Evolutionary conservation across 768 basidiomycete genomes (phyloP).

Genomic region (Lepiota venenata): DNA sequence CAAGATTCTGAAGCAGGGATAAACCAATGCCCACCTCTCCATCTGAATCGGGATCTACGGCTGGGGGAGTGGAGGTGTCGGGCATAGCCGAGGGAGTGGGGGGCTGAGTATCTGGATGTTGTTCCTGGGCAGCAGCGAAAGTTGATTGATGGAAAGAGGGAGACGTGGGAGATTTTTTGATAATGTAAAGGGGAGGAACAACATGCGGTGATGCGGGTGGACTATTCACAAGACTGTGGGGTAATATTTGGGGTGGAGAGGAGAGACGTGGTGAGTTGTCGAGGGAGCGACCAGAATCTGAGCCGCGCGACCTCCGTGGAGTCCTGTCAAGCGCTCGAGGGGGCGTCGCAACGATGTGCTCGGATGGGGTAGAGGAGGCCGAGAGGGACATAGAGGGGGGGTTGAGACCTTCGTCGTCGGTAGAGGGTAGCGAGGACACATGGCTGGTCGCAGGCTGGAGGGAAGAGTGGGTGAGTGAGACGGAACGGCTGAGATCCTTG

Average conservation of each 20-base stretch:
- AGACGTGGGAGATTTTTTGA: constrained; percentile 22
- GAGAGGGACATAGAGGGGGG: constrained; percentile 8
- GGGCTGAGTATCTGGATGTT: constrained; percentile 5
- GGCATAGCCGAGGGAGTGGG: constrained; percentile 13
- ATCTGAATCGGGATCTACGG: constrained; percentile 42
- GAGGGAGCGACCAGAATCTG: neutral
- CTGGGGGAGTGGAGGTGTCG: constrained; percentile 19
- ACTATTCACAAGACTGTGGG: neutral
- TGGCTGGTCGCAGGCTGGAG: neutral
- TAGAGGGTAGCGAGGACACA: neutral
- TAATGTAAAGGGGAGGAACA: constrained; percentile 23
- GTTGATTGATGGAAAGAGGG: neutral
- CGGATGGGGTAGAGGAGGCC: constrained; percentile 5
- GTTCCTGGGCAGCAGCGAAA: constrained; percentile 10
- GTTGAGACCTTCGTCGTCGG: neutral
- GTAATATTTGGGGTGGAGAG: neutral
- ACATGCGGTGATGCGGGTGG: neutral
- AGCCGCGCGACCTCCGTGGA: neutral
- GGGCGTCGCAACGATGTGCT: neutral
- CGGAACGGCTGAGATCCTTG: constrained; percentile 1
- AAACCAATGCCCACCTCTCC: constrained; percentile 69
- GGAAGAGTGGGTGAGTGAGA: neutral
- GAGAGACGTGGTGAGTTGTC: neutral
- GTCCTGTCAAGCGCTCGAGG: neutral
- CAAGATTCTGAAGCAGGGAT: constrained; percentile 54